Evolutionary conservation across 1,284 basidiomycete species (phyloP).

Genomic region (Neotropicomus parvogracilis): DNA sequence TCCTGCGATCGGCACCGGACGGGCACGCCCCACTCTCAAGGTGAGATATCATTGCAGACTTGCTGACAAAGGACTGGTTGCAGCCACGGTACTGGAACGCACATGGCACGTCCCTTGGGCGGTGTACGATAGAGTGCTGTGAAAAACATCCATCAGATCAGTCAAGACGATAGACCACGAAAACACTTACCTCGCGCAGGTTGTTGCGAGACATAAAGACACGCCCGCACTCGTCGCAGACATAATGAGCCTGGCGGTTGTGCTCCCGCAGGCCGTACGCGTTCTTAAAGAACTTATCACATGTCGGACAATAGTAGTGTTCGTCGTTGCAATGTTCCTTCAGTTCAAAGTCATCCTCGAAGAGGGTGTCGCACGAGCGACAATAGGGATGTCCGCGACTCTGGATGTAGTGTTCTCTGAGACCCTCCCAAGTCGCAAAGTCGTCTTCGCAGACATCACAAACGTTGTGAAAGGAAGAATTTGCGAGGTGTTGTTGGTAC

Average conservation of each 20-base stretch:
- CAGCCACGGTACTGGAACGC: slow-evolving; percentile 39
- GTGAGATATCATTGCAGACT: slow-evolving; percentile 45
- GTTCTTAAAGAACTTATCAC: slow-evolving; percentile 39
- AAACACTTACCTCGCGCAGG: slow-evolving; percentile 25
- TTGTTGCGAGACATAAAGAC: slow-evolving; percentile 40
- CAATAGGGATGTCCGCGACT: slow-evolving; percentile 37
- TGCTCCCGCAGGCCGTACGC: slow-evolving; percentile 44
- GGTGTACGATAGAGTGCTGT: slow-evolving; percentile 41
- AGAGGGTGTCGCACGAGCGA: slow-evolving; percentile 41
- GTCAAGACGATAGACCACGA: background rate
- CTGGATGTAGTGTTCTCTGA: slow-evolving; percentile 28
- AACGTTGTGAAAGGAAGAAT: slow-evolving; percentile 21
- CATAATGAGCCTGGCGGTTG: slow-evolving; percentile 45
- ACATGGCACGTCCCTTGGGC: slow-evolving; percentile 37
- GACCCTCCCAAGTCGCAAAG: slow-evolving; percentile 19
- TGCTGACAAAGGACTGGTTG: slow-evolving; percentile 38
- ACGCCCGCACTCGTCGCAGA: slow-evolving; percentile 44
- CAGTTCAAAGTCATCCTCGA: slow-evolving; percentile 27
- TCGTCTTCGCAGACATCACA: slow-evolving; percentile 23
- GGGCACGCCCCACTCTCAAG: slow-evolving; percentile 44
- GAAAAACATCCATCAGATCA: background rate
- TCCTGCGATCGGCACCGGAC: slow-evolving; percentile 36
- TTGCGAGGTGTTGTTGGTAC: slow-evolving; percentile 23
- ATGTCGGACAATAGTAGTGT: slow-evolving; percentile 43
- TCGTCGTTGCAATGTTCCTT: slow-evolving; percentile 32